Conservation (phyloP, 257 asterid genomes). For the Salvia miltiorrhiza region DNA sequence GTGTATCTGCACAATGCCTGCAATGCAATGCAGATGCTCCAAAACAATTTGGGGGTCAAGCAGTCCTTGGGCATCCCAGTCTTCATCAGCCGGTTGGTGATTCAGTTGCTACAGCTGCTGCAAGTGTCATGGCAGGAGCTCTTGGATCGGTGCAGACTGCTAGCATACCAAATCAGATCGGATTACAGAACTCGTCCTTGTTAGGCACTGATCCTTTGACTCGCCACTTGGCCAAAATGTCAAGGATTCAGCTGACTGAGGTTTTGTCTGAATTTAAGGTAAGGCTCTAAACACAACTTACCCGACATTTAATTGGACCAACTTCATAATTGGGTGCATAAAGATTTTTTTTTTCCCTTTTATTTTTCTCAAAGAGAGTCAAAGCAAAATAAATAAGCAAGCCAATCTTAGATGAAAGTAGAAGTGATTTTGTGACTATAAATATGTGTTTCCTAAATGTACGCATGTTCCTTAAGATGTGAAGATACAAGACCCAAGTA, state of each 20-base stretch:
- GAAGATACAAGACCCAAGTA: not conserved
- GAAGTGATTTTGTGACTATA: not conserved
- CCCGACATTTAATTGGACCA: conserved; percentile 2
- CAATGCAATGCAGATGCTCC: conserved; percentile 45
- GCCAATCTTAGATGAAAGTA: not conserved
- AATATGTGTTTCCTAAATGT: conserved; percentile 2
- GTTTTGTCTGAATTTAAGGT: conserved; percentile 76
- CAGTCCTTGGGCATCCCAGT: conserved; percentile 48
- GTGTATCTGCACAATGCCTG: not conserved
- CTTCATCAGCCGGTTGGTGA: conserved; percentile 79
- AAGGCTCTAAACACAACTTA: conserved; percentile 25
- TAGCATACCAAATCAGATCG: conserved; percentile 40
- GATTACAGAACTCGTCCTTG: conserved; percentile 38
- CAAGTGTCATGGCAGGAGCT: conserved; percentile 81
- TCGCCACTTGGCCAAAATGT: conserved; percentile 75
- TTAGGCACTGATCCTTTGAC: conserved; percentile 76
- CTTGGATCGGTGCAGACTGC: conserved; percentile 75
- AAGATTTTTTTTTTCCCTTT: not conserved
- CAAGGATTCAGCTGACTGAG: conserved; percentile 72
- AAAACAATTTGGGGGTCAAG: conserved; percentile 62
- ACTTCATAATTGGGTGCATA: not conserved
- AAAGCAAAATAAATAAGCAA: not conserved
- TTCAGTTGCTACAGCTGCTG: conserved; percentile 77
- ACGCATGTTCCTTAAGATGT: not conserved
- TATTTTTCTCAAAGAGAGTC: not conserved